Conservation (phyloP, 192 early-diverging fungal species). For the Rhizoclosmatium sp. region DNA sequence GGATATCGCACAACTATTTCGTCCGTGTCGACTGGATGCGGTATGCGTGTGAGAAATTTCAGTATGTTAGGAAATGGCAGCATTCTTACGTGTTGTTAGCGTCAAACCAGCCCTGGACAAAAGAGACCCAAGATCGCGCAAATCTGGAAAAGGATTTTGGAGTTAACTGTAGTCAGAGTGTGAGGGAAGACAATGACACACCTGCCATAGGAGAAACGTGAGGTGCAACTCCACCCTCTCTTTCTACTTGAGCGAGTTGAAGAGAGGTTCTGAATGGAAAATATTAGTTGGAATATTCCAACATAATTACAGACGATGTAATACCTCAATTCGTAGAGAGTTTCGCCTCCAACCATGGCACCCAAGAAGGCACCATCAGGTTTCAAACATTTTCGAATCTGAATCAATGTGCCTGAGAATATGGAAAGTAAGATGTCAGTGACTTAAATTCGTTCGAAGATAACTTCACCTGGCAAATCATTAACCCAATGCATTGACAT, state of each 20-base stretch:
- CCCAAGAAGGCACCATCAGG: slow-evolving; percentile 94
- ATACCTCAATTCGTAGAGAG: slow-evolving; percentile 90
- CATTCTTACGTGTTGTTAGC: slow-evolving; percentile 71
- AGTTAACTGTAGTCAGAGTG: background rate
- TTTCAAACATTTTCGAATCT: slow-evolving; percentile 81
- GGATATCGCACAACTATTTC: slow-evolving; percentile 92
- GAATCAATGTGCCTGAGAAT: slow-evolving; percentile 73
- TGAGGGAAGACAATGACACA: slow-evolving; percentile 28
- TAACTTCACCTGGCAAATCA: slow-evolving; percentile 76
- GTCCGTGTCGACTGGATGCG: slow-evolving; percentile 79
- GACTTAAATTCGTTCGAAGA: background rate
- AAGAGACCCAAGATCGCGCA: slow-evolving; percentile 79
- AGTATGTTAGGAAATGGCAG: background rate
- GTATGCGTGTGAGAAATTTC: background rate
- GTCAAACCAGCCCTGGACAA: slow-evolving; percentile 85
- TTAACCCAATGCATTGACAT: slow-evolving; percentile 96
- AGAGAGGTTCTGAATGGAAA: slow-evolving; percentile 72
- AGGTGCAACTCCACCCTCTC: slow-evolving; percentile 87
- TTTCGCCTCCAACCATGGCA: slow-evolving; percentile 94
- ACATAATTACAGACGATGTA: background rate
- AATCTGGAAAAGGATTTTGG: slow-evolving; percentile 46
- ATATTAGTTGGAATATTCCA: background rate
- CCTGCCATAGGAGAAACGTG: slow-evolving; percentile 91
- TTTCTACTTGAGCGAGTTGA: slow-evolving; percentile 91
- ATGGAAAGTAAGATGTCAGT: background rate